Conservation (phyloP, 176 grass and related monocot species). For the Neostapfia colusana region DNA sequence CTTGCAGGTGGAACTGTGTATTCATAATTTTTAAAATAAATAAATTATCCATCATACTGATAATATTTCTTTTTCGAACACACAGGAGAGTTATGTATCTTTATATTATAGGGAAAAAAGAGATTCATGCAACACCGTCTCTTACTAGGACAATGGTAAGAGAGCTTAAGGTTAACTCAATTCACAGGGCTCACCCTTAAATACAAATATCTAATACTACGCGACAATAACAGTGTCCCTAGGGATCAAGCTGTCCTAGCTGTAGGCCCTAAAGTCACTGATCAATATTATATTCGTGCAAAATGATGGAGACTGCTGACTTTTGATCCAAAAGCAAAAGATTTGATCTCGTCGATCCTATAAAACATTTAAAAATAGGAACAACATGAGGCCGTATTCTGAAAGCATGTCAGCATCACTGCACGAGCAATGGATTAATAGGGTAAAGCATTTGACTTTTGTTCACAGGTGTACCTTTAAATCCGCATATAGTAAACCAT, state of each 20-base stretch:
- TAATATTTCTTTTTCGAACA: too few species aligned
- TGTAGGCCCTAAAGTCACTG: too few species aligned
- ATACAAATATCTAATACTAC: too few species aligned
- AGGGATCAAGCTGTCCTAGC: too few species aligned
- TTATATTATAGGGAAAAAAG: too few species aligned
- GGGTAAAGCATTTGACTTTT: slow-evolving; percentile 18
- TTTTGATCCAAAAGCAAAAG: slow-evolving; percentile 30
- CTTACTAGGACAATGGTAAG: too few species aligned
- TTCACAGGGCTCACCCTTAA: too few species aligned
- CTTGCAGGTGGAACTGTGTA: not conserved
- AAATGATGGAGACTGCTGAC: slow-evolving; percentile 10
- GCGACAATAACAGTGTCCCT: too few species aligned
- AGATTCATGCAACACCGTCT: too few species aligned
- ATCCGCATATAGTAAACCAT: not conserved
- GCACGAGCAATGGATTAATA: not conserved
- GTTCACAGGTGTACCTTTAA: not conserved
- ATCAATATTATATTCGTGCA: not conserved
- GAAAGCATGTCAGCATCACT: not conserved
- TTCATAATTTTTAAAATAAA: not conserved
- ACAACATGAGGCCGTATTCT: not conserved
- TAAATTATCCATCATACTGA: not conserved
- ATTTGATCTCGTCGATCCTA: not conserved
- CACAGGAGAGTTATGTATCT: too few species aligned
- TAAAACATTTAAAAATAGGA: not conserved
- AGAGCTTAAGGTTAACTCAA: too few species aligned